Conservation (phyloP, 2,329 filamentous ascomycete species). For the Exophiala alcalophila region DNA sequence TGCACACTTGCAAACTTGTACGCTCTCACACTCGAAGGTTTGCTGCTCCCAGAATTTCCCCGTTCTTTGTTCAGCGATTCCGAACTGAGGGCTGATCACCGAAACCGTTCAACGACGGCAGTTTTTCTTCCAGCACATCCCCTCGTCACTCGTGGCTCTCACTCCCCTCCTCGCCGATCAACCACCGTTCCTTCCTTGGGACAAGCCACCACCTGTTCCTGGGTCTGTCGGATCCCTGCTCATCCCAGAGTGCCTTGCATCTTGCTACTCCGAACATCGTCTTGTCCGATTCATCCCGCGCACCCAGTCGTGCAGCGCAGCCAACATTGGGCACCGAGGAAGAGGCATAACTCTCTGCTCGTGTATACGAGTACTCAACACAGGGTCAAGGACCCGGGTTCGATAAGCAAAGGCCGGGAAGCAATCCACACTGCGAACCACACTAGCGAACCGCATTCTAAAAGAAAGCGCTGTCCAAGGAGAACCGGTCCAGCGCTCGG, state of each 20-base stretch:
- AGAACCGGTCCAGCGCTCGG: no score
- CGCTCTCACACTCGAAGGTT: no score
- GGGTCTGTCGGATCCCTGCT: constrained; percentile 6
- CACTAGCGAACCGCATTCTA: no score
- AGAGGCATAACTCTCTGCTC: no score
- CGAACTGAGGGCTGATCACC: constrained; percentile 12
- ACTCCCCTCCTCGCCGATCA: constrained; percentile 2
- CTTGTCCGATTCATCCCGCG: not conserved
- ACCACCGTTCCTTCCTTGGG: constrained; percentile 5
- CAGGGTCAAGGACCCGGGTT: no score
- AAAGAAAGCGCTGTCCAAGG: no score
- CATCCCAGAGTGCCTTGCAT: constrained; percentile 9
- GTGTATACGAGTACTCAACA: no score
- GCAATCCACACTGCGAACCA: no score
- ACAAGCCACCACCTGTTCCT: no score
- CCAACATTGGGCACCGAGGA: no score
- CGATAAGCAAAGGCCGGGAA: no score
- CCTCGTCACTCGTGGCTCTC: constrained; percentile 4
- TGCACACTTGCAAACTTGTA: no score
- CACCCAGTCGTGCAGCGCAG: not conserved
- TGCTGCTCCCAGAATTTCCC: constrained; percentile 4
- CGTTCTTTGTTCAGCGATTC: constrained; percentile 10
- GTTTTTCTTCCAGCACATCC: constrained; percentile 2
- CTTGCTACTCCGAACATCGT: constrained; percentile 1
- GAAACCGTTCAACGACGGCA: constrained; percentile 2